Base-by-base conservation (phyloP, 108 stramenopile genomes). In the Ochromonas danica region DNA sequence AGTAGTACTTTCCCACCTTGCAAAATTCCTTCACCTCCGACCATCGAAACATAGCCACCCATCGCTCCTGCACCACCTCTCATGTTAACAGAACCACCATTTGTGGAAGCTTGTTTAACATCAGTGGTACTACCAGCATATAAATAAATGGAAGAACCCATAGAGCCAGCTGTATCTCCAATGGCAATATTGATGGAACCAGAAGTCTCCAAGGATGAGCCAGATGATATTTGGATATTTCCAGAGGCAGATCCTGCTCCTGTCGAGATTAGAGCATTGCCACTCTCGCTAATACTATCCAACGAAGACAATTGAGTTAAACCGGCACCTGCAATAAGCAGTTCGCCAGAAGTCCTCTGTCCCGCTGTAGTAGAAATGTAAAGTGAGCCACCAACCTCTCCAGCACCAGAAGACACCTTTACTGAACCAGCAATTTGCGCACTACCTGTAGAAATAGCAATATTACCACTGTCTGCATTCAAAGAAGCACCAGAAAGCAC, bases 221-320 rank as follows among this genome's bases (percentile, higher is more conserved):
- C 72, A 75, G 45, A 41, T 60, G 40, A 3, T 41, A 75, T 75
- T 3, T 60, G 10, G 41, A 75, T 60, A 42, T 25, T 25, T 35
- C 72, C 72, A 33, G 63, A 67, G 6, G 10, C 63, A 33, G 14
- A 3, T 51, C 22, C 45, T 51, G 45, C 45, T 51, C 22, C 22
- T 6, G 45, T 51, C 22, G 45, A 14, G 6, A 51, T 51, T n/a
- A n/a, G n/a, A n/a, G n/a, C n/a, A n/a, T n/a, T n/a, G n/a, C n/a
- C n/a, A n/a, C n/a, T n/a, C n/a, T n/a, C n/a, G n/a, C n/a, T n/a
- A n/a, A n/a, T n/a, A n/a, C n/a, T n/a, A n/a, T n/a, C n/a, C n/a
- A n/a, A n/a, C n/a, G n/a, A n/a, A n/a, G n/a, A n/a, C n/a, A n/a
- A n/a, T n/a, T n/a, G n/a, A n/a, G n/a, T n/a, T n/a, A n/a, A n/a